Evolutionary conservation across 257 asterid genomes (phyloP), one percentile per base, ranked within the genome.

Genomic region (Jaltomata sinuosa): DNA sequence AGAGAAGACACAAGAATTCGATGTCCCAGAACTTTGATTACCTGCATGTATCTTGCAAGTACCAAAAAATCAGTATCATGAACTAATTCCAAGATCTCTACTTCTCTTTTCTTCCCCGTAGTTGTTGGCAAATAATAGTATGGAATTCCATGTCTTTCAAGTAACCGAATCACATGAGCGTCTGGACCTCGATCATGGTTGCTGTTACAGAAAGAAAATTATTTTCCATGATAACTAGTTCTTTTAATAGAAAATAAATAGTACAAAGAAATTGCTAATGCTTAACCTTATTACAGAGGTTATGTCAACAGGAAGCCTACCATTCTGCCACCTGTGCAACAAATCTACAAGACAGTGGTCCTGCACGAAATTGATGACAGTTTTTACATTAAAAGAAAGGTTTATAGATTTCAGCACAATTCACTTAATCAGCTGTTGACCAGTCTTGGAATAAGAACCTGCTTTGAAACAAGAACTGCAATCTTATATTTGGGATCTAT

Each of bases 41-140:
- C 99, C 98, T 96, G 99, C 99, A 96, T 93, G 92, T 96, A 96
- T 90, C 99, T 93, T 84, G 98, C 98, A 90, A 96, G 99, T 84
- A 96, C 93, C 68, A 96, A 85, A 88, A 96, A 94, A 86, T 94
- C 97, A 7, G 98, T 93, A 90, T 92, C 98, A 89, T 89, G 90
- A 83, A 93, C 95, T 89, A 94, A 83, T 53, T 91, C 85, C 88
- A 96, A 87, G 82, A 96, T 90, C 83, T 92, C 97, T 64, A 83
- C 90, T 85, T 96, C 99, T 65, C 92, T 84, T 83, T 91, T 87
- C 88, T 86, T 89, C 72, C 86, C 89, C 52, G 71, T 69, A 81
- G 84, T 83, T 87, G 92, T 72, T 61, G 83, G 83, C 87, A 94
- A 67, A 89, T 65, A 88, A 89, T 93, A 95, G 90, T 96, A 96